These are phyloP conservation scores for Paragyromitra xinjiangensis DNA, from an alignment of 495 filamentous ascomycete species.

Conservation along the genomic window DNA sequence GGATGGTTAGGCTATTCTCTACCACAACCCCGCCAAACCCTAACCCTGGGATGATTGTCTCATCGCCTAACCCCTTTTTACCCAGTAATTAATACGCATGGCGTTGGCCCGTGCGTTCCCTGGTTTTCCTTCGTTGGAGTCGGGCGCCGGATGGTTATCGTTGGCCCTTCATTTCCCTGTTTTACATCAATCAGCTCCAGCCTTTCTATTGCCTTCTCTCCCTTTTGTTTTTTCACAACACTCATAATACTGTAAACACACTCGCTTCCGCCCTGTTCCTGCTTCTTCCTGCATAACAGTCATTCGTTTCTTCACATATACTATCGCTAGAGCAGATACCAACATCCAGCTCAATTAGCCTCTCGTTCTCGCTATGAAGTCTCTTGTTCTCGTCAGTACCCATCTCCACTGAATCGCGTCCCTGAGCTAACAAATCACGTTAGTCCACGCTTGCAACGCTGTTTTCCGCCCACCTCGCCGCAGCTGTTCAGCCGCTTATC, in stretches of 20 bases:
- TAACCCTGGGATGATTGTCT: not conserved
- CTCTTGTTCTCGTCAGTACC: constrained; percentile 17
- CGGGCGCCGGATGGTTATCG: constrained; percentile 1
- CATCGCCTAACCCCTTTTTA: constrained; percentile 23
- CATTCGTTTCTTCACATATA: constrained; percentile 34
- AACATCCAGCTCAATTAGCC: not conserved
- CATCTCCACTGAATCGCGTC: not conserved
- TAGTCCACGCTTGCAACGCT: constrained; percentile 37
- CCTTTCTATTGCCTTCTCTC: not conserved
- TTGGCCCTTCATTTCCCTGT: constrained; percentile 46
- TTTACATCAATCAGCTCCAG: not conserved
- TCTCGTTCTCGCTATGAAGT: constrained; percentile 20
- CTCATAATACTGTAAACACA: not conserved
- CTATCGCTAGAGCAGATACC: not conserved
- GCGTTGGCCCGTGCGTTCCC: constrained; percentile 12
- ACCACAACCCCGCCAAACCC: not conserved
- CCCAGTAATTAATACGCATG: constrained; percentile 3
- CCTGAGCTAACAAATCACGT: constrained; percentile 1
- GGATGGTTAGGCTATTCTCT: not conserved
- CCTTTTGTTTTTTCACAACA: not conserved
- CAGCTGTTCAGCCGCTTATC: constrained; percentile 75
- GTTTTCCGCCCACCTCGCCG: constrained; percentile 29
- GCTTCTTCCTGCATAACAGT: not conserved
- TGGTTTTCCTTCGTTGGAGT: constrained; percentile 2
- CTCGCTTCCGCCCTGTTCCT: constrained; percentile 2